Evolutionary conservation across 352 stramenopile species (phyloP).

Genomic region (Phytophthora palmivora): DNA sequence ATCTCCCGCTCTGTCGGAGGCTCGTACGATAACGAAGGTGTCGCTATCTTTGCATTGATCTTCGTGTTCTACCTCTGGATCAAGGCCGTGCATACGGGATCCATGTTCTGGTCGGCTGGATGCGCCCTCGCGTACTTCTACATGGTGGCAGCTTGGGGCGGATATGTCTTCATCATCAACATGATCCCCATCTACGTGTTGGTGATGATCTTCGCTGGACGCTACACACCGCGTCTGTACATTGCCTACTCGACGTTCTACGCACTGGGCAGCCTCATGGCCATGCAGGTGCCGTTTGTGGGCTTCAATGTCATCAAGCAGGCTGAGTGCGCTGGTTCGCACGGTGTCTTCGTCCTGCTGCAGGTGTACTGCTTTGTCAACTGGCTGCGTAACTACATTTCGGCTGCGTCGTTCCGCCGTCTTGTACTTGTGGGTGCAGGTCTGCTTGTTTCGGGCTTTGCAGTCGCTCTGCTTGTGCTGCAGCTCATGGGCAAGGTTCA

Average conservation of each 20-base stretch:
- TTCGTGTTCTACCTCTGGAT: constrained; percentile 98
- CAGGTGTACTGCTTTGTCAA: constrained; percentile 85
- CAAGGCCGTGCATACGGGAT: constrained; percentile 91
- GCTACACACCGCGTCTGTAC: constrained; percentile 95
- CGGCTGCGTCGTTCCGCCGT: constrained; percentile 74
- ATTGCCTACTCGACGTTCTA: constrained; percentile 98
- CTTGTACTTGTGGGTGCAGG: constrained; percentile 72
- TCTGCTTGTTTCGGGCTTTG: constrained; percentile 63
- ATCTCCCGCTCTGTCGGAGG: constrained; percentile 96
- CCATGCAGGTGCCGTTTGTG: constrained; percentile 98
- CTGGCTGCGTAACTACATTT: constrained; percentile 81
- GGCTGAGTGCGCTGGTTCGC: constrained; percentile 81
- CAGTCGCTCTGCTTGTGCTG: constrained; percentile 66
- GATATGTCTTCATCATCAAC: constrained; percentile 99
- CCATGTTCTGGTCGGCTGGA: constrained; percentile 83
- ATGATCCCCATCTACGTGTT: constrained; percentile 97
- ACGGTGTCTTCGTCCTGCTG: constrained; percentile 95
- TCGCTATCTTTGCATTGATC: constrained; percentile 98
- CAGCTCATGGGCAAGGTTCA: constrained; percentile 88
- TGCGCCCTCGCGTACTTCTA: constrained; percentile 97
- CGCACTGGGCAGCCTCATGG: constrained; percentile 94
- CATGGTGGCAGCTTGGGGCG: constrained; percentile 96
- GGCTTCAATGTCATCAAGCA: constrained; percentile 96
- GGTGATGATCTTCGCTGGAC: constrained; percentile 92
- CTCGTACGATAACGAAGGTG: constrained; percentile 98